Evolutionary conservation across 768 basidiomycete genomes (phyloP).

Genomic region (Mycena galopus): DNA sequence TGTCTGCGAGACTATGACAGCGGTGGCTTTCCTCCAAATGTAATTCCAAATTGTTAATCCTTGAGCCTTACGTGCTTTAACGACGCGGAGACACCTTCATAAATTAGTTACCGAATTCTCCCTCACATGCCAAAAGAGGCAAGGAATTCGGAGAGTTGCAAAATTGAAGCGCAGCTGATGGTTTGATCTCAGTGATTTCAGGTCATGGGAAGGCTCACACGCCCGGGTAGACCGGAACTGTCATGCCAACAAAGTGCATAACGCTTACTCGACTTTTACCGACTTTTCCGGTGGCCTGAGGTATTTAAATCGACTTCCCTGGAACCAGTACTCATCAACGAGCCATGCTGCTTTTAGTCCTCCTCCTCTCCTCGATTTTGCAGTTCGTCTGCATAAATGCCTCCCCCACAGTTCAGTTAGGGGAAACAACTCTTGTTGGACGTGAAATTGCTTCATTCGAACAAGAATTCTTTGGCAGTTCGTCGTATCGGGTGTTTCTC

Average conservation of each 20-base stretch:
- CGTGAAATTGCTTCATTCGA: neutral
- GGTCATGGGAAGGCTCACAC: too few species aligned
- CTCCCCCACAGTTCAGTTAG: constrained; percentile 1
- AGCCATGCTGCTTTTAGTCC: neutral
- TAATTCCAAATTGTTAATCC: too few species aligned
- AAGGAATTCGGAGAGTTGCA: too few species aligned
- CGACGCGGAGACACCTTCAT: too few species aligned
- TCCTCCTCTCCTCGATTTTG: neutral
- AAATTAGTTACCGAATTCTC: too few species aligned
- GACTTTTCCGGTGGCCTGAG: neutral
- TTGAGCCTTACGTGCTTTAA: too few species aligned
- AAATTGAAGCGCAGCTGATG: too few species aligned
- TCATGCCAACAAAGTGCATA: neutral
- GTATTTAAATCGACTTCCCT: neutral
- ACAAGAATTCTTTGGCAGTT: neutral
- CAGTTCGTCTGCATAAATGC: neutral
- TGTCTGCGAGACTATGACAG: too few species aligned
- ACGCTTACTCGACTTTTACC: too few species aligned
- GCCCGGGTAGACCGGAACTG: neutral
- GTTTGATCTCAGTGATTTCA: too few species aligned
- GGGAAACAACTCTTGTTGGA: constrained; percentile 8
- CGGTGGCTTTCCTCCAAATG: too few species aligned
- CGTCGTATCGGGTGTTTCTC: neutral
- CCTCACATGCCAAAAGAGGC: too few species aligned
- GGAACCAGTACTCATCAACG: neutral